Conservation (phyloP, 768 basidiomycete species). For the Tricholoma furcatifolium region DNA sequence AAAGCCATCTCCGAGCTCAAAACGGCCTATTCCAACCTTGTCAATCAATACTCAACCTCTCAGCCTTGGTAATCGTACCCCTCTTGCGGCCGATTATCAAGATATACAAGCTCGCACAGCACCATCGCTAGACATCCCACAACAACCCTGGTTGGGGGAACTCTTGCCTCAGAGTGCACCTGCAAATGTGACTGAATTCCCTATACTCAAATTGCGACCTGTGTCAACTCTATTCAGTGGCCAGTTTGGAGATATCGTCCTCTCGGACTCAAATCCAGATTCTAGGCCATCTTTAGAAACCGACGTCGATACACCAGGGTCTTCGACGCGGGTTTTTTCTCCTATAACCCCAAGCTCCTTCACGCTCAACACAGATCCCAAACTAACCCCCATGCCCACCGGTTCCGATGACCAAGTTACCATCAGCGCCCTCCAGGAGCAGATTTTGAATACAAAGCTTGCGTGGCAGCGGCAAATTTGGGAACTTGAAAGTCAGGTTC, state of each 20-base stretch:
- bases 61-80: constrained; percentile 19
- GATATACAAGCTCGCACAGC: constrained; percentile 24
- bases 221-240: constrained; percentile 75
- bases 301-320: constrained; percentile 52
- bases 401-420: constrained; percentile 40
- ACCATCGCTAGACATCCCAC: constrained; percentile 8
- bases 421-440: constrained; percentile 57
- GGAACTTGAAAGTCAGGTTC: constrained; percentile 75
- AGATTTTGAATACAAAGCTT: constrained; percentile 53
- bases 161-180: constrained; percentile 60
- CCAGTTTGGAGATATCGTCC: constrained; percentile 56
- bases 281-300: constrained; percentile 36
- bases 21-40: constrained; percentile 37
- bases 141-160: constrained; percentile 25
- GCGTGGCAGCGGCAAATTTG: constrained; percentile 72
- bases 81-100: constrained; percentile 21
- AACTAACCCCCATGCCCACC: constrained; percentile 19
- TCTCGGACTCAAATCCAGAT: constrained; percentile 20
- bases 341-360: constrained; percentile 31
- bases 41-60: constrained; percentile 39
- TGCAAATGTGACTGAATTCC: constrained; percentile 59
- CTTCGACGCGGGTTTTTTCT: constrained; percentile 42
- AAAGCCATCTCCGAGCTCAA: constrained; percentile 26
- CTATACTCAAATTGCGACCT: constrained; percentile 68
- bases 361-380: constrained; percentile 28